Evolutionary conservation across 495 filamentous ascomycete species (phyloP).

Genomic region (Daldinia concentrica): DNA sequence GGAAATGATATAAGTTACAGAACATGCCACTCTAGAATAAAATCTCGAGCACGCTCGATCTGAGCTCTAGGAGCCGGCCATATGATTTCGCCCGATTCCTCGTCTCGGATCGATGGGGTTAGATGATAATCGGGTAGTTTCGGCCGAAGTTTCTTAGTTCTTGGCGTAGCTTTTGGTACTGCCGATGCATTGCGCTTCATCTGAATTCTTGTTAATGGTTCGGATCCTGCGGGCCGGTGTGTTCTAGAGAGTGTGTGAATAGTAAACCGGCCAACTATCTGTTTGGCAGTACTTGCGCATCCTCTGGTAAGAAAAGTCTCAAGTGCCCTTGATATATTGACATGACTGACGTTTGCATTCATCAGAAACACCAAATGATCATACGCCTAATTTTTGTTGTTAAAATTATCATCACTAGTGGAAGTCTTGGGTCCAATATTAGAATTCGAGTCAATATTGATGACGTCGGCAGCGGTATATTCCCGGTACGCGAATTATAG

Average conservation of each 20-base stretch:
- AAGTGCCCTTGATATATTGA: constrained; percentile 6
- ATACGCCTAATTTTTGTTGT: not conserved
- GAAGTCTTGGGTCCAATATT: not conserved
- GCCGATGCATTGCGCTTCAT: constrained; percentile 46
- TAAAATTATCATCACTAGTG: not conserved
- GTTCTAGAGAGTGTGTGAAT: not conserved
- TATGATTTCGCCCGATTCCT: constrained; percentile 53
- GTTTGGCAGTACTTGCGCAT: constrained; percentile 2
- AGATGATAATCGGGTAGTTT: constrained; percentile 53
- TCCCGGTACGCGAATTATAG: not conserved
- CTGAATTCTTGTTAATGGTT: constrained; percentile 4
- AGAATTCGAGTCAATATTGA: not conserved
- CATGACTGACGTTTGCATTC: constrained; percentile 14
- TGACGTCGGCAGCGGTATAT: not conserved
- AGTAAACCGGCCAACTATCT: not conserved
- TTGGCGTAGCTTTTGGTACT: constrained; percentile 26
- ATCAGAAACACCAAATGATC: constrained; percentile 12
- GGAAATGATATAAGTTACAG: not conserved
- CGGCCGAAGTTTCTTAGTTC: constrained; percentile 35
- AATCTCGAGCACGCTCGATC: constrained; percentile 55
- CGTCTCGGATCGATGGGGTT: constrained; percentile 48
- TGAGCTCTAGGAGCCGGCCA: constrained; percentile 64
- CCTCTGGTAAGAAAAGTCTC: not conserved
- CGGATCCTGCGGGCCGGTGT: not conserved
- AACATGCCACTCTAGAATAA: constrained; percentile 64